A percentile compares a stretch with the other conserved stretches of the same genome.
Evolutionary conservation across 768 basidiomycete genomes (phyloP).

Genomic region (Pseudohyphozyma bogoriensis): DNA sequence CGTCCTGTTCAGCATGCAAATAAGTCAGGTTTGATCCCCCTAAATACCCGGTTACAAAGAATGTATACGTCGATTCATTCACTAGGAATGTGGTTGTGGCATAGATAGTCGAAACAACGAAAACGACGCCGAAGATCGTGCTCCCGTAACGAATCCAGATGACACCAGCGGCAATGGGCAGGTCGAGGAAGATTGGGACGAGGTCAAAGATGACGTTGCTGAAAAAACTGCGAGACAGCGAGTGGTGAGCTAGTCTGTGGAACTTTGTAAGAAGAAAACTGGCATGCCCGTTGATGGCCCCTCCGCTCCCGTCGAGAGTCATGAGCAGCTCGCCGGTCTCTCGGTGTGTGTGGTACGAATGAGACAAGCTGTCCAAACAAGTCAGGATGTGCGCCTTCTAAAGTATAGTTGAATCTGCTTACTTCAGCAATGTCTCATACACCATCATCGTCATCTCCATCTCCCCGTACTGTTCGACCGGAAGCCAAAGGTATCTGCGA

Average conservation of each 20-base stretch:
- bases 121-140: slow-evolving; percentile 34
- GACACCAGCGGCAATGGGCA: slow-evolving; percentile 45
- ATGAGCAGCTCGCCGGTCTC: slow-evolving; percentile 79
- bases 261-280: slow-evolving; percentile 42
- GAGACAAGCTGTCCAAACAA: slow-evolving; percentile 44
- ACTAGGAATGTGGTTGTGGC: too few relatives aligned
- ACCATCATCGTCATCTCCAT: slow-evolving; percentile 76
- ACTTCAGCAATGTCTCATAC: slow-evolving; percentile 72
- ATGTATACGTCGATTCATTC: too few relatives aligned
- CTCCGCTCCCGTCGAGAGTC: slow-evolving; percentile 70
- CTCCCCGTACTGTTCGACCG: slow-evolving; percentile 51
- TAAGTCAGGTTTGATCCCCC: too few relatives aligned
- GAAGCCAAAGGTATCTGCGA: slow-evolving; percentile 59
- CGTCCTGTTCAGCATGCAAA: neutral
- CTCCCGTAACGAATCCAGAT: slow-evolving; percentile 43
- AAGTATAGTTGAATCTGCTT: too few relatives aligned
- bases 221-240: slow-evolving; percentile 30
- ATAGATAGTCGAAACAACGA: slow-evolving; percentile 38
- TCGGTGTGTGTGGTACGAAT: slow-evolving; percentile 52
- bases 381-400: too few relatives aligned
- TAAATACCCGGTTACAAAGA: too few relatives aligned
- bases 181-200: slow-evolving; percentile 71
- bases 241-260: too few relatives aligned
- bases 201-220: slow-evolving; percentile 78
- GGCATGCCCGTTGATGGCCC: slow-evolving; percentile 55